A percentile compares a stretch with the other conserved stretches of the same genome.
These are phyloP conservation scores for Epichloe gansuensis DNA, from an alignment of 2,329 filamentous ascomycete species.

Conservation along the genomic window DNA sequence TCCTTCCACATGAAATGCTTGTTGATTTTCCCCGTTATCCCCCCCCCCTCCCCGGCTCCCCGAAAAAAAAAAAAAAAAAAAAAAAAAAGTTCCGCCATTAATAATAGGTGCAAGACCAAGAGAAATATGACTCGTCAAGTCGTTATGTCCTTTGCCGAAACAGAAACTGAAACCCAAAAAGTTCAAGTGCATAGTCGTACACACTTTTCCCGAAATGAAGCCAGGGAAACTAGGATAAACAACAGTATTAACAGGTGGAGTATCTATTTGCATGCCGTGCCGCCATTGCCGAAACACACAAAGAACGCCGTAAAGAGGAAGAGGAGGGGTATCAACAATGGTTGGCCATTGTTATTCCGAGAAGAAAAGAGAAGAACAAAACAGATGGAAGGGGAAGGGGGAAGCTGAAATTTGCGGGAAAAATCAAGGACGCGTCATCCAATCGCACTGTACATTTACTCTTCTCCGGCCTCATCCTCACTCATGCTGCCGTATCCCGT, in stretches of 20 bases:
- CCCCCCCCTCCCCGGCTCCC: no score
- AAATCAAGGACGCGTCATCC: background rate
- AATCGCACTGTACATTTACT: background rate
- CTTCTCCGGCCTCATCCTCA: slow-evolving; percentile 27
- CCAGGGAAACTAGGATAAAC: background rate
- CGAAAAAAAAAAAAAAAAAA: background rate
- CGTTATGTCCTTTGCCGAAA: background rate
- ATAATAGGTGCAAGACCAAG: background rate
- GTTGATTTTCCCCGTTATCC: background rate
- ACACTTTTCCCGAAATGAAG: background rate
- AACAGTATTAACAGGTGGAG: slow-evolving; percentile 1
- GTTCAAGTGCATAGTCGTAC: background rate
- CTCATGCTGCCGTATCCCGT: slow-evolving; percentile 47
- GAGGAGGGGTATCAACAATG: background rate
- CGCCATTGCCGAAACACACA: background rate
- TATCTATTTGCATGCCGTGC: slow-evolving; percentile 2
- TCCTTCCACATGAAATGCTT: background rate
- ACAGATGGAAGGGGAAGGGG: background rate
- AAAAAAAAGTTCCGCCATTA: background rate
- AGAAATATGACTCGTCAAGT: slow-evolving; percentile 4
- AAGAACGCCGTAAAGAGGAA: background rate
- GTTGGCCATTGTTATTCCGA: background rate
- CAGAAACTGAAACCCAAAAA: background rate
- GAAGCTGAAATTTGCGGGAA: background rate
- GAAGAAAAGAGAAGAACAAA: background rate